phyloP scores from a whole-genome alignment of 202 grass and related monocot species.

The Sporobolus alterniflorus region DNA sequence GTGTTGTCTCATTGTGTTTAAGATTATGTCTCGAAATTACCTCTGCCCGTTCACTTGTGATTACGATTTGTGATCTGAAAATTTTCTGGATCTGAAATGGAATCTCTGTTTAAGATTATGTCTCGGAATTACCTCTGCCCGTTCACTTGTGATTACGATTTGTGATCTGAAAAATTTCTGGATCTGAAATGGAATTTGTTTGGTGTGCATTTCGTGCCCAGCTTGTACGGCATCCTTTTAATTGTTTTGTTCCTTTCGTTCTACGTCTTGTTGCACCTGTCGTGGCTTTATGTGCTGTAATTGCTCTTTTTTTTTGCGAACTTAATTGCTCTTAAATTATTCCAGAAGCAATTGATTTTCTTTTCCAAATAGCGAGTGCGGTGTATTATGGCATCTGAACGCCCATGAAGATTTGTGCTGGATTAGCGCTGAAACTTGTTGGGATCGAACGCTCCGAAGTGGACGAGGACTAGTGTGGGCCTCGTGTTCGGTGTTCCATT shows the following conservation, averaged over 20 bases:
- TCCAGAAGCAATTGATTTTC: too few relatives aligned
- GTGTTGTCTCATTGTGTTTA: background rate
- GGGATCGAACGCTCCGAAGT: background rate
- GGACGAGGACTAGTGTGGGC: background rate
- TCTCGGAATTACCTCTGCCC: background rate
- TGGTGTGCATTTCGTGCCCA: background rate
- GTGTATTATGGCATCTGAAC: too few relatives aligned
- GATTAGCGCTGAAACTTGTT: background rate
- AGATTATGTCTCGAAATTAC: background rate
- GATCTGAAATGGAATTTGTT: background rate
- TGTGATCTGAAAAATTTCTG: background rate
- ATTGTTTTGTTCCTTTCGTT: background rate
- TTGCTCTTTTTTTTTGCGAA: too few relatives aligned
- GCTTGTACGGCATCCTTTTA: background rate
- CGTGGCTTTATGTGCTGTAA: conserved; percentile 25
- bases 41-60: too few relatives aligned
- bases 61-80: too few relatives aligned
- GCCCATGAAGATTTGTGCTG: background rate
- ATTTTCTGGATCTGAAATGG: too few relatives aligned
- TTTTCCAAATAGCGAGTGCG: too few relatives aligned
- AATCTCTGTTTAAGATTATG: too few relatives aligned
- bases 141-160: background rate
- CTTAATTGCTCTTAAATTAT: background rate
- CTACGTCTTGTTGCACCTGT: background rate
- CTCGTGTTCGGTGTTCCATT: background rate